Conservation (phyloP, 108 stramenopile species). For the Conticribra guillardii region DNA sequence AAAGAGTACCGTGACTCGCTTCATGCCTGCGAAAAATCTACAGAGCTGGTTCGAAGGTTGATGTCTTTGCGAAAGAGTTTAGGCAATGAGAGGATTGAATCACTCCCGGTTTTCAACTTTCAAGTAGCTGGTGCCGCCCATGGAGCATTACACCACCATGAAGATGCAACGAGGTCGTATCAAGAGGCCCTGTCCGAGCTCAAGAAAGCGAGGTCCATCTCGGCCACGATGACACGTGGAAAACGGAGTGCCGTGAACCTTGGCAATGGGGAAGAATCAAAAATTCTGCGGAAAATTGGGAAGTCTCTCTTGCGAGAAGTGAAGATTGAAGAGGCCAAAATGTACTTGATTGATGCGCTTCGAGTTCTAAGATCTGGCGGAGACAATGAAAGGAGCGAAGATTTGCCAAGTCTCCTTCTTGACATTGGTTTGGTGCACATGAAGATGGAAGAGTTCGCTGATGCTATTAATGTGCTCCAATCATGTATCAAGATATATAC, state of each 20-base stretch:
- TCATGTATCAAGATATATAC: slow-evolving; percentile 39
- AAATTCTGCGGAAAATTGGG: slow-evolving; percentile 30
- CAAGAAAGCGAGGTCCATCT: slow-evolving; percentile 7
- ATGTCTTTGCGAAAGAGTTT: not conserved
- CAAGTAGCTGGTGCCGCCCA: slow-evolving; percentile 41
- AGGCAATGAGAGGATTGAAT: slow-evolving; percentile 18
- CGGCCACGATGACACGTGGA: not conserved
- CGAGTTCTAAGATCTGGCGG: slow-evolving; percentile 21
- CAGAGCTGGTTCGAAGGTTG: slow-evolving; percentile 18
- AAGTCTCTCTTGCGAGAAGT: slow-evolving; percentile 28
- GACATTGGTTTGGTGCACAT: slow-evolving; percentile 38
- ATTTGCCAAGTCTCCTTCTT: slow-evolving; percentile 25
- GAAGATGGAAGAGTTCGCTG: slow-evolving; percentile 21
- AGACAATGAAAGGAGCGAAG: slow-evolving; percentile 10
- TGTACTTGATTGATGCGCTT: slow-evolving; percentile 30
- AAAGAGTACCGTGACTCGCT: slow-evolving; percentile 33
- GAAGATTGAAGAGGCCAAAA: slow-evolving; percentile 30
- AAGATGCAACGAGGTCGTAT: slow-evolving; percentile 43
- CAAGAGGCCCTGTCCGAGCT: slow-evolving; percentile 37
- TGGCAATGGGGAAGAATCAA: slow-evolving; percentile 24
- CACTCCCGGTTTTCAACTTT: slow-evolving; percentile 9
- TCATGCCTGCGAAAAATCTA: slow-evolving; percentile 23
- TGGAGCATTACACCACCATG: slow-evolving; percentile 13
- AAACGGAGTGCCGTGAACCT: too few species aligned
- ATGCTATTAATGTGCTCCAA: slow-evolving; percentile 34